These are phyloP conservation scores for Blastomyces percursus DNA, from an alignment of 2,329 filamentous ascomycete genomes.

Conservation along the genomic window DNA sequence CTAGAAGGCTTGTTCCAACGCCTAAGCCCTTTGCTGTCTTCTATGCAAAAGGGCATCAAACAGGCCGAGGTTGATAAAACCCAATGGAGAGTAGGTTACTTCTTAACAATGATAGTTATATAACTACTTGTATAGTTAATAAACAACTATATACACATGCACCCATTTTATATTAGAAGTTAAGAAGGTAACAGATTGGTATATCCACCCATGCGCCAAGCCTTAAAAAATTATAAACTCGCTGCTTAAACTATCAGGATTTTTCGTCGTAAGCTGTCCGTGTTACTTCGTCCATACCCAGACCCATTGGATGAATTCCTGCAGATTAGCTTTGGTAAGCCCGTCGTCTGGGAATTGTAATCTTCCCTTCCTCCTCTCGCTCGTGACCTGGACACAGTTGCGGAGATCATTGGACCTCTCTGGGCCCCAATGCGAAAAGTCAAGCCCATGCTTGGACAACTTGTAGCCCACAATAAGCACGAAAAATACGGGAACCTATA, in stretches of 20 bases:
- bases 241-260: not conserved
- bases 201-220: slow-evolving; percentile 3
- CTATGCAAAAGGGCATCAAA: no score
- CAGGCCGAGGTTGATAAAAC: not conserved
- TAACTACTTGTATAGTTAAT: not conserved
- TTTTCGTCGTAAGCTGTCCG: not conserved
- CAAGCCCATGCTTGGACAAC: slow-evolving; percentile 27
- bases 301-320: slow-evolving; percentile 25
- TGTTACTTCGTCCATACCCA: slow-evolving; percentile 31
- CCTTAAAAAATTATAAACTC: not conserved
- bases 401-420: slow-evolving; percentile 29
- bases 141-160: not conserved
- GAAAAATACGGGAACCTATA: slow-evolving; percentile 29
- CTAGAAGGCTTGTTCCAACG: not conserved
- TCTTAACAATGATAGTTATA: not conserved
- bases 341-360: slow-evolving; percentile 28
- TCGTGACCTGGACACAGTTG: slow-evolving; percentile 29
- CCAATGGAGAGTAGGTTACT: not conserved
- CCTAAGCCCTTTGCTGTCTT: not conserved
- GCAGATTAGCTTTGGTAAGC: slow-evolving; percentile 22
- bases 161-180: not conserved
- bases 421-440: slow-evolving; percentile 25
- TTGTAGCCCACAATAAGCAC: slow-evolving; percentile 32
- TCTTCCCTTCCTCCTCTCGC: slow-evolving; percentile 24
- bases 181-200: not conserved